These are phyloP conservation scores for Glycine tomentella DNA, from an alignment of 306 rosid species.

Conservation along the genomic window DNA sequence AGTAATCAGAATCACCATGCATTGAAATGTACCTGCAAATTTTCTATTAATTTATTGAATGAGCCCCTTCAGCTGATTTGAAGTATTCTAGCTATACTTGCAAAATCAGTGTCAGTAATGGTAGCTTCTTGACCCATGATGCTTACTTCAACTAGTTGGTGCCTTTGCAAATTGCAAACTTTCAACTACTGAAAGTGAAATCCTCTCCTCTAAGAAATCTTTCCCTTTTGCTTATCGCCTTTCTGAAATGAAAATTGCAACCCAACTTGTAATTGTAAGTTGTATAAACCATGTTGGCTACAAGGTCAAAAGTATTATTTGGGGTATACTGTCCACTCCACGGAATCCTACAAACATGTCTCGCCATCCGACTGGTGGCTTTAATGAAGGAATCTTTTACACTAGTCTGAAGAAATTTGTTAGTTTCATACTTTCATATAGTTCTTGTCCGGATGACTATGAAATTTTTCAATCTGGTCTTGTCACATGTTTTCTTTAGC, in stretches of 20 bases:
- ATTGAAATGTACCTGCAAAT: neutral
- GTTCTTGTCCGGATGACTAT: constrained; percentile 6
- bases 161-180: constrained; percentile 7
- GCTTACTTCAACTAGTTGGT: constrained; percentile 19
- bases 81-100: neutral
- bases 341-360: neutral
- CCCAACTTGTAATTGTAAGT: neutral
- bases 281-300: constrained; percentile 21
- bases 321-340: neutral
- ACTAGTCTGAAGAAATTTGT: constrained; percentile 16
- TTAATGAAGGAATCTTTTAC: constrained; percentile 25
- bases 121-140: neutral
- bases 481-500: constrained; percentile 15
- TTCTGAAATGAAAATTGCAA: constrained; percentile 17
- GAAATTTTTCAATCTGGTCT: constrained; percentile 12
- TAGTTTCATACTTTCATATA: constrained; percentile 10
- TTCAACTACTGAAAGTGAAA: neutral
- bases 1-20: constrained; percentile 8
- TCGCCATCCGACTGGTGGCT: neutral
- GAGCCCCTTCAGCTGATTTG: constrained; percentile 17
- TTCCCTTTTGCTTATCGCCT: neutral
- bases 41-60: constrained; percentile 35
- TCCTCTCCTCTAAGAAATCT: neutral
- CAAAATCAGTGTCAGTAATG: constrained; percentile 23
- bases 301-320: constrained; percentile 18